phyloP scores from a whole-genome alignment of 345 rosid genomes.

The Ceriops decandra region DNA sequence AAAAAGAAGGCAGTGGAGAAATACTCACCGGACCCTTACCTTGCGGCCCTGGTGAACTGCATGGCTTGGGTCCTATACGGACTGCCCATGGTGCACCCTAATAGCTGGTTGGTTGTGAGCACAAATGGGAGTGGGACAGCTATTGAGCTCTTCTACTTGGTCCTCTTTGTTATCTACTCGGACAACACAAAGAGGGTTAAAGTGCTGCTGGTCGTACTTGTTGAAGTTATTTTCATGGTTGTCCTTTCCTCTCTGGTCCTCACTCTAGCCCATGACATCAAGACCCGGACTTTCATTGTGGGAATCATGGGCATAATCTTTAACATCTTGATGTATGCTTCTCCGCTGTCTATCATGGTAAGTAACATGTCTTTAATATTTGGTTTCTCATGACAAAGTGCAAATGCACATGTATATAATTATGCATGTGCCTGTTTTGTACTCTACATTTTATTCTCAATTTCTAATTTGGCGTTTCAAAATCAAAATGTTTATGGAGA shows the following conservation, averaged over 20 bases:
- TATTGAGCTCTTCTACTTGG: conserved; percentile 53
- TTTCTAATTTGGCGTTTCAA: too few species aligned
- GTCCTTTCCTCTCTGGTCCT: conserved; percentile 37
- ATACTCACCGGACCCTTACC: conserved; percentile 68
- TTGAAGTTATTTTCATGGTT: conserved; percentile 42
- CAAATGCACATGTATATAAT: too few species aligned
- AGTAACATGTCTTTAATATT: conserved; percentile 8
- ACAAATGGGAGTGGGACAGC: conserved; percentile 63
- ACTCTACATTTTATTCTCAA: too few species aligned
- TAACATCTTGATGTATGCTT: conserved; percentile 77
- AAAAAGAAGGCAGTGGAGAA: conserved; percentile 73
- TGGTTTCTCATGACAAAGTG: too few species aligned
- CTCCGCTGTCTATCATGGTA: conserved; percentile 83
- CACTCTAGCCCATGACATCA: conserved; percentile 41
- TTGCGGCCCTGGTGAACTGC: conserved; percentile 77
- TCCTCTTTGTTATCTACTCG: conserved; percentile 41
- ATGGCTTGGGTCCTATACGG: conserved; percentile 81
- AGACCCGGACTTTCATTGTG: conserved; percentile 42
- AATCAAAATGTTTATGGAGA: too few species aligned
- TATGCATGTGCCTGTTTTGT: too few species aligned
- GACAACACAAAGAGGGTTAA: conserved; percentile 37
- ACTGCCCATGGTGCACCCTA: conserved; percentile 67
- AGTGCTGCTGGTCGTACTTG: conserved; percentile 23
- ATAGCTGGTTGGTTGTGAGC: conserved; percentile 63
- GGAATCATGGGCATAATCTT: conserved; percentile 65